Base-by-base conservation (phyloP, 2,329 filamentous ascomycete species). In the Aspergillus tanneri region DNA sequence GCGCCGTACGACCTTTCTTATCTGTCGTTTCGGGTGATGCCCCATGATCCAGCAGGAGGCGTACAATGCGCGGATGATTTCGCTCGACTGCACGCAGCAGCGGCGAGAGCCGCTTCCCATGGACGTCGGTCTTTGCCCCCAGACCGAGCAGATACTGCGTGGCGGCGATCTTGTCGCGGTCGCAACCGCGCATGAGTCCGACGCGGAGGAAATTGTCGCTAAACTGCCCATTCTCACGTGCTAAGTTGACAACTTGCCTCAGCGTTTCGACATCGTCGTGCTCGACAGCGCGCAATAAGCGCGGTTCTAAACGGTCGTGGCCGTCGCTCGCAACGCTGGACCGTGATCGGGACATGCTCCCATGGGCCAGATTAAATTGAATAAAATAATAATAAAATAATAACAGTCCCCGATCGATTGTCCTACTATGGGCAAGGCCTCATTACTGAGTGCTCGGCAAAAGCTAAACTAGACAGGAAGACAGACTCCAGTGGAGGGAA, bases 61-160 rank as follows among this genome's bases (percentile, higher is more conserved):
- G 65, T 32, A 77, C 64, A 5, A 77, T 78, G 6, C 72, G 70
- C 7, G 69, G 65, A 46, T 71, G 65, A 23, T 71, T 65, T 14
- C 61, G 64, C 53, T 71, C 68, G 7, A 71, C 68, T 19, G 70
- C 69, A 18, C 67, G 63, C 19, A 70, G 60, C 1, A 73, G 54
- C 5, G 70, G 69, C 8, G 69, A 65, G 4, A 52, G 50, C 4
- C 65, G 55, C 30, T 65, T 65, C 1, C 53, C 56, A 21, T 55
- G 45, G 19, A 63, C 63, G 25, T 74, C 67, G 11, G 67, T 63
- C 43, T 67, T 67, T 3, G 71, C 72, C 21, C 70, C 69, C 14
- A 64, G 54, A 4, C 56, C 49, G n/a, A 76, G 62, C 8, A 76
- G 60, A 28, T 61, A 66, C 40, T 66, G 57, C 2, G 63, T 68